Evolutionary conservation across 1,284 basidiomycete species (phyloP).

Genomic region (Ustilago xerochloae): DNA sequence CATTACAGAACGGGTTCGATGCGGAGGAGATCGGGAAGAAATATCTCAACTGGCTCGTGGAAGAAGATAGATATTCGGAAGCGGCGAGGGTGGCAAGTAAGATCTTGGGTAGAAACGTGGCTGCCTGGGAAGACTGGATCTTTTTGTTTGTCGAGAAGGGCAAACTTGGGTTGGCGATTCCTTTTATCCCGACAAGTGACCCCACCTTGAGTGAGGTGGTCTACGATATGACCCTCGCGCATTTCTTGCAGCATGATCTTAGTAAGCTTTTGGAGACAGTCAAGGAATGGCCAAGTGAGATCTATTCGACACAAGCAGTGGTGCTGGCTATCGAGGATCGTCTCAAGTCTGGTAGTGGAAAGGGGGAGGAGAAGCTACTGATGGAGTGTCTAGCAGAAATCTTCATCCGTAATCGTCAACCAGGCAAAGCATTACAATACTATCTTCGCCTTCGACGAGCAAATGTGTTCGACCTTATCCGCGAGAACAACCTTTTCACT

Average conservation of each 20-base stretch:
- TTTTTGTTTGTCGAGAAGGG: slow-evolving; percentile 87
- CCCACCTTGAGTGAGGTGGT: slow-evolving; percentile 85
- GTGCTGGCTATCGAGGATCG: slow-evolving; percentile 87
- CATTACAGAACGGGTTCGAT: slow-evolving; percentile 70
- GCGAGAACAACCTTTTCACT: slow-evolving; percentile 92
- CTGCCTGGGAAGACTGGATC: slow-evolving; percentile 94
- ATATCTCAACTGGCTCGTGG: slow-evolving; percentile 61
- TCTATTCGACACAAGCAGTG: slow-evolving; percentile 88
- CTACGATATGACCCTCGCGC: slow-evolving; percentile 93
- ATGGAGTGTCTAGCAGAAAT: slow-evolving; percentile 94
- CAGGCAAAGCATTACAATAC: slow-evolving; percentile 90
- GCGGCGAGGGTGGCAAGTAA: slow-evolving; percentile 88
- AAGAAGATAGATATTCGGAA: slow-evolving; percentile 79
- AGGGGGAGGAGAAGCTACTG: slow-evolving; percentile 72
- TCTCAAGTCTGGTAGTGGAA: slow-evolving; percentile 70
- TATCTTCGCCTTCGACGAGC: slow-evolving; percentile 85
- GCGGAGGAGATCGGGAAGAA: slow-evolving; percentile 70
- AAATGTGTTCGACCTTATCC: slow-evolving; percentile 93
- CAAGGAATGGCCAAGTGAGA: slow-evolving; percentile 86
- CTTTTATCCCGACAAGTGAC: slow-evolving; percentile 83
- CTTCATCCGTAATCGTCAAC: slow-evolving; percentile 88
- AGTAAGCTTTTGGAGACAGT: slow-evolving; percentile 82
- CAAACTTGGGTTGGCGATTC: slow-evolving; percentile 86
- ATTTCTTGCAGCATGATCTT: slow-evolving; percentile 82
- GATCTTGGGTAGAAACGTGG: slow-evolving; percentile 82